Conservation (phyloP, 495 filamentous ascomycete genomes). For the Ascodesmis nigricans region DNA sequence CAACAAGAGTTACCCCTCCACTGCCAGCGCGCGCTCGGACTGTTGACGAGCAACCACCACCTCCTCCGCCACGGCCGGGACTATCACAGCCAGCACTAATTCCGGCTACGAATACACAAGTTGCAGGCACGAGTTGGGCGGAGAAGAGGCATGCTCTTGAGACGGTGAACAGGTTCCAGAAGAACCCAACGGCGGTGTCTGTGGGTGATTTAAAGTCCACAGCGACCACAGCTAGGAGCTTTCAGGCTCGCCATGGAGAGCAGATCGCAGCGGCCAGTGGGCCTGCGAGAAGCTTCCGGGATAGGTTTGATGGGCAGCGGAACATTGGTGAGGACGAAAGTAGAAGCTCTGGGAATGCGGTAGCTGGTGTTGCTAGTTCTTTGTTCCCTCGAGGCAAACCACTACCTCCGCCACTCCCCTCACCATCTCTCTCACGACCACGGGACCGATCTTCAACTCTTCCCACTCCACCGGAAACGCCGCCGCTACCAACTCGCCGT, state of each 20-base stretch:
- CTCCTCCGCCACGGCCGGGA: too few species aligned
- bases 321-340: too few species aligned
- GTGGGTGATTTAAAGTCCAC: slow-evolving; percentile 32
- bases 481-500: neutral
- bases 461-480: neutral
- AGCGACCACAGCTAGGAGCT: slow-evolving; percentile 42
- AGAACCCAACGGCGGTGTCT: slow-evolving; percentile 37
- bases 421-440: neutral
- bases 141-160: slow-evolving; percentile 40
- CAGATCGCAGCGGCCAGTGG: slow-evolving; percentile 45
- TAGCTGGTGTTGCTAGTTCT: too few species aligned
- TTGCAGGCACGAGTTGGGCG: slow-evolving; percentile 36
- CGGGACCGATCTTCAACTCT: neutral
- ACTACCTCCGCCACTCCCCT: neutral
- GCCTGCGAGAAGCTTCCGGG: slow-evolving; percentile 35
- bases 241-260: slow-evolving; percentile 49
- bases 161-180: slow-evolving; percentile 33
- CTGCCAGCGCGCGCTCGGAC: too few species aligned
- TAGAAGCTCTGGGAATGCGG: too few species aligned
- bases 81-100: too few species aligned
- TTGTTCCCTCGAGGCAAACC: too few species aligned
- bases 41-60: too few species aligned
- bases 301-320: too few species aligned
- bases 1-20: too few species aligned
- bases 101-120: too few species aligned